A percentile compares a stretch with the other conserved stretches of the same genome.
Evolutionary conservation across 106 monocot genomes (phyloP).

Genomic region (Allium cepa): DNA sequence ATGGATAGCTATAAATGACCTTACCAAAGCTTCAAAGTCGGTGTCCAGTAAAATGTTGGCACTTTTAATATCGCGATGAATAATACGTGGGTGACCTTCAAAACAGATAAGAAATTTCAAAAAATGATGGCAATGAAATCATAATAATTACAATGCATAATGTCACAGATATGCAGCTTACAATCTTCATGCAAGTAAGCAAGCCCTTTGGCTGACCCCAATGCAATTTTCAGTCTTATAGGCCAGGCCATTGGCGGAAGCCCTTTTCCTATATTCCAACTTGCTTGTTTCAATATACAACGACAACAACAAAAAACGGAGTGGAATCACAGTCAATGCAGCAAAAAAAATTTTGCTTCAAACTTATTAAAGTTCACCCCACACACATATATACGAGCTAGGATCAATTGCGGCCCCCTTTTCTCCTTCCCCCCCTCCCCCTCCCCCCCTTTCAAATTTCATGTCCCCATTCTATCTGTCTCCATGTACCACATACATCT

Average conservation of each 20-base stretch:
- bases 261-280: conserved; percentile 32
- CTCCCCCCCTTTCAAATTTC: too few species aligned
- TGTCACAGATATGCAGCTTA: conserved; percentile 17
- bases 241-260: conserved; percentile 64
- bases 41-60: conserved; percentile 78
- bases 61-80: conserved; percentile 87
- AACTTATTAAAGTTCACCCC: too few species aligned
- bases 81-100: conserved; percentile 83
- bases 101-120: conserved; percentile 3
- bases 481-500: too few species aligned
- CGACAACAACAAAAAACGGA: background rate
- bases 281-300: background rate
- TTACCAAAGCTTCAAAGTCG: conserved; percentile 78
- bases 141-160: background rate
- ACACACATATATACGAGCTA: too few species aligned
- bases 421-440: too few species aligned
- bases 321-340: background rate
- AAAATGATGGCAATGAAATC: background rate
- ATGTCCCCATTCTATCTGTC: too few species aligned
- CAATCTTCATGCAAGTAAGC: conserved; percentile 94
- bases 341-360: too few species aligned
- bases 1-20: background rate
- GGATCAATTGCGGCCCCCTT: too few species aligned
- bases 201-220: conserved; percentile 79
- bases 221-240: conserved; percentile 72